Evolutionary conservation across 2,329 filamentous ascomycete species (phyloP).

Genomic region (Colletotrichum tropicale): DNA sequence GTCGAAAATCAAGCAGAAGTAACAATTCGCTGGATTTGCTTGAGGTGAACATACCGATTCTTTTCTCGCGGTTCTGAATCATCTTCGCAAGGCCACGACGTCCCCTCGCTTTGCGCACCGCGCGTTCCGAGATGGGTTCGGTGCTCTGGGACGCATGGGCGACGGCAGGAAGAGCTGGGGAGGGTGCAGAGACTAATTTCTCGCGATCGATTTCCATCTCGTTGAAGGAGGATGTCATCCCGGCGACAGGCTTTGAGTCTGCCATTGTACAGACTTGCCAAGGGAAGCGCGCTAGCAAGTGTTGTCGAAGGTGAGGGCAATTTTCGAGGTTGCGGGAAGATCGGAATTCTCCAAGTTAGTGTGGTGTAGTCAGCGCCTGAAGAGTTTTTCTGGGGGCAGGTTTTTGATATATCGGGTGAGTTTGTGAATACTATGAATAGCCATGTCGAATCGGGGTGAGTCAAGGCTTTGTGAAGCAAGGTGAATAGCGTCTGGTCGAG

Average conservation of each 20-base stretch:
- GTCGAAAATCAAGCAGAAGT: fast-evolving
- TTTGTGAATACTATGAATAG: neutral
- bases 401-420: neutral
- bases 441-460: neutral
- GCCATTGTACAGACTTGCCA: neutral
- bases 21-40: fast-evolving
- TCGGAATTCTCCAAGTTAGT: neutral
- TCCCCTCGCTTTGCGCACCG: neutral
- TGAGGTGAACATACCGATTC: neutral
- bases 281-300: neutral
- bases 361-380: neutral
- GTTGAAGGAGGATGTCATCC: neutral
- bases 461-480: neutral
- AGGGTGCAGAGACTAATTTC: neutral
- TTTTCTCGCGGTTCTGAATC: neutral
- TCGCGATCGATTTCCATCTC: neutral
- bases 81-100: neutral
- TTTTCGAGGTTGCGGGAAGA: neutral
- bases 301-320: neutral
- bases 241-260: neutral
- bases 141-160: neutral
- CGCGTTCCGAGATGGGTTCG: neutral
- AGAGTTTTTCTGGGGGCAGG: neutral
- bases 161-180: neutral
- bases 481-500: neutral